Evolutionary conservation across 352 stramenopile genomes (phyloP), one percentile per base, ranked within the genome.

Genomic region (Plasmopara muralis): DNA sequence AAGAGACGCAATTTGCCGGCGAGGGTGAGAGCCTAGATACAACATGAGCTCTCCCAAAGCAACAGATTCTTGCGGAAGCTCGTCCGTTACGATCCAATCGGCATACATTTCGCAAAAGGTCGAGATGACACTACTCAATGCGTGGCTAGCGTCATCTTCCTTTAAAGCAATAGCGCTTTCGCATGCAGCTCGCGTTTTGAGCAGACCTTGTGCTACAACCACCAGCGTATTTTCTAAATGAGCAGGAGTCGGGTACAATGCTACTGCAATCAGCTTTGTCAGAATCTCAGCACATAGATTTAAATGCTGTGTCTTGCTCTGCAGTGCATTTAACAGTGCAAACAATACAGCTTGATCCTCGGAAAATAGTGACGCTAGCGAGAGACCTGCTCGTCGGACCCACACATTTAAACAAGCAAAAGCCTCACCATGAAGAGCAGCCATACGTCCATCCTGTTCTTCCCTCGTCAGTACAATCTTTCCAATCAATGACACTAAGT

Each of bases 51-150:
- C 66, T 6, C 66, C 75, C 2, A 87, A 43, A 12, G 61, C 69
- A 16, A 66, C 40, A 13, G 66, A 60, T 62, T 85, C 72, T 40
- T 82, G 62, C 1, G 61, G 62, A 14, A 64, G 37, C 9, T 65
- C 48, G 8, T 62, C 76, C 28, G 79, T 70, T 5, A 89, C 35
- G 40, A 89, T 76, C 78, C 78, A 89, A 50, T 85, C 75, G 18
- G 66, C 74, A 37, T 80, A 87, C 12, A 72, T 85, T 55, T 89
- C 78, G 38, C 70, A 84, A 47, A 89, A 89, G 0, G 73, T 82
- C 14, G 73, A 69, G 9, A 89, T 64, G 15, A 85, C 71, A 43
- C 73, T 61, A 0, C 74, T 85, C 53, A 89, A 66, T 13, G 72
- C 73, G 47, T 89, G 78, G 12, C 63, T 75, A 8, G 81, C 52